Base-by-base conservation (phyloP, 2,329 filamentous ascomycete species). In the Ascochyta pisi region DNA sequence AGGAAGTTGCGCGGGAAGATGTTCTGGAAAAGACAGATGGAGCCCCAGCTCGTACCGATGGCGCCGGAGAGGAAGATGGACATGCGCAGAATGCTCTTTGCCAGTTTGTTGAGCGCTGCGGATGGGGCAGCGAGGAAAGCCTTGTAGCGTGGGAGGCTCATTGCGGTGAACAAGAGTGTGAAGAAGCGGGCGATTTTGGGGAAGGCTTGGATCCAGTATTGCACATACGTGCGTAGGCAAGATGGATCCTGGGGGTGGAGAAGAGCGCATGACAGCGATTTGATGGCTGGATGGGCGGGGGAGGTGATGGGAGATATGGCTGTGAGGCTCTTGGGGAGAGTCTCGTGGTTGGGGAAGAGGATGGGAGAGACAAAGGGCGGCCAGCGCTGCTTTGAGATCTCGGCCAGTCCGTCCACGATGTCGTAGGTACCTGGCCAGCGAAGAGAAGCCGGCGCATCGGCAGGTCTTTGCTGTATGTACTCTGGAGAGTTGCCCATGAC, bases 241-340 rank as follows among this genome's bases (percentile, higher is more conserved):
- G 91, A 96, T 1, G 94, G 93, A 67, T 96, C 91, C 16, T 85
- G 82, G 0, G 94, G 93, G 73, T 99, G 94, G 2, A 98, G 85
- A 2, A 94, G 84, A 1, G 94, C 94, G 77, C 95, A 99, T 39
- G 92, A 94, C 19, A 97, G 85, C 24, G 88, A 89, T 9, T 85
- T 88, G 73, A 96, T 94, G 38, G 92, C 86, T 1, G 94, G 94
- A 70, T 98, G 94, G 0, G 94, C 94, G 26, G 89, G 85, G 1
- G 89, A 88, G 1, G 91, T 92, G 50, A 98, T 86, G 0, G 92
- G 90, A 0, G 88, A 83, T 53, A 97, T 88, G 12, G 84, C 78
- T 22, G 82, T 73, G n/a, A 96, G 83, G 3, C 87, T 81, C 3
- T 83, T 71, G 0, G 90, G 86, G 0, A 96, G 85, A 2, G 84